Conservation (phyloP, 169 alveolate genomes). For the Hammondia hammondi region DNA sequence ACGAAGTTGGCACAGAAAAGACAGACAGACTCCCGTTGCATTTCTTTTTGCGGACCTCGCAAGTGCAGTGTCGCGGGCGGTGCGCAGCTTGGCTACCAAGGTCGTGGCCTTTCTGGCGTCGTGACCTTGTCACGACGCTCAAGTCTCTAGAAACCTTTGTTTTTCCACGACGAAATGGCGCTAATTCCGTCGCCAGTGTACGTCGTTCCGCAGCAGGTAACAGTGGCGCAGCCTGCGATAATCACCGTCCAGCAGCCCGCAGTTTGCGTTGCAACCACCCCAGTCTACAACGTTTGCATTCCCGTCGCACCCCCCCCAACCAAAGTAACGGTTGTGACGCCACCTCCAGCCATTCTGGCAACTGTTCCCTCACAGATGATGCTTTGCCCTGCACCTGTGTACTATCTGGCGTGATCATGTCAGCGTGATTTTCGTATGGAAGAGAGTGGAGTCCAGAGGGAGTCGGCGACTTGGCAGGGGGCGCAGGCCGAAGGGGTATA, state of each 20-base stretch:
- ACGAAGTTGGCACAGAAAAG: too few species aligned
- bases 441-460: background rate
- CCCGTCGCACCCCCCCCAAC: constrained; percentile 30
- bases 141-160: background rate
- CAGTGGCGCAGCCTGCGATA: constrained; percentile 35
- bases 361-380: background rate
- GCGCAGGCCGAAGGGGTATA: background rate
- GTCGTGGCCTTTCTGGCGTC: too few species aligned
- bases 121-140: too few species aligned
- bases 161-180: background rate
- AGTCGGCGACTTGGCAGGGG: background rate
- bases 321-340: constrained; percentile 13
- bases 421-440: background rate
- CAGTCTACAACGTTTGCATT: constrained; percentile 32
- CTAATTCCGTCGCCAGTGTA: background rate
- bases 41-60: too few species aligned
- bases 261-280: constrained; percentile 2
- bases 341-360: constrained; percentile 17
- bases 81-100: too few species aligned
- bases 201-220: constrained; percentile 41
- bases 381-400: constrained; percentile 22
- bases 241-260: constrained; percentile 45
- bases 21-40: too few species aligned
- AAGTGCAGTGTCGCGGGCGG: too few species aligned
- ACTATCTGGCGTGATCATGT: background rate